Conservation (phyloP, 2,329 filamentous ascomycete genomes). For the Aureobasidium sp. region DNA sequence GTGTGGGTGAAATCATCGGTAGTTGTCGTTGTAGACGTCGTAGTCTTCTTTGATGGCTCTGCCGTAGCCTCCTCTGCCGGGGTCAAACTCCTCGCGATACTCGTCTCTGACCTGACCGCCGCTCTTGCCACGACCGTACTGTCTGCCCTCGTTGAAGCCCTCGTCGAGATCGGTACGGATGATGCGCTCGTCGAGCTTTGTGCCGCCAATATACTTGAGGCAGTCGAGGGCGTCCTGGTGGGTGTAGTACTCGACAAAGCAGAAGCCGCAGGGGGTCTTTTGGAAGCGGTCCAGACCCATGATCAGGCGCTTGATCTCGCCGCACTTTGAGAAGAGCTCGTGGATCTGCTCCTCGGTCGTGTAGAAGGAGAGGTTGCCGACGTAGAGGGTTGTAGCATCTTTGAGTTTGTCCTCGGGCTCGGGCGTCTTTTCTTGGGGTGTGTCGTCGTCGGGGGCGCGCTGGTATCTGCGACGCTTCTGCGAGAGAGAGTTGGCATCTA, state of each 20-base stretch:
- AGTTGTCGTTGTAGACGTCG: conserved; percentile 15
- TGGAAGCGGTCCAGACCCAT: conserved; percentile 97
- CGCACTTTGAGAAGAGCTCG: conserved; percentile 60
- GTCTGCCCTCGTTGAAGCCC: conserved; percentile 89
- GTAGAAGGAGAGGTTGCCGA: conserved; percentile 96
- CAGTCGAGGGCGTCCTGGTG: conserved; percentile 96
- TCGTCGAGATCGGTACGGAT: conserved; percentile 94
- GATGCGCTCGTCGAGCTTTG: conserved; percentile 94
- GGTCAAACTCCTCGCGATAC: conserved; percentile 94
- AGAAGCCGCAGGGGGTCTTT: conserved; percentile 98
- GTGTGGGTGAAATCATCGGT: neutral
- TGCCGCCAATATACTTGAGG: conserved; percentile 97
- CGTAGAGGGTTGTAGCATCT: conserved; percentile 89
- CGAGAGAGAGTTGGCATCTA: conserved; percentile 33
- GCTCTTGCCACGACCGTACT: conserved; percentile 90
- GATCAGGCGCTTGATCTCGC: conserved; percentile 94
- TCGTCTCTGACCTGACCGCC: conserved; percentile 96
- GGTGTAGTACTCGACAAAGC: conserved; percentile 98
- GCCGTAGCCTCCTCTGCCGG: conserved; percentile 40
- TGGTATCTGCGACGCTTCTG: conserved; percentile 60
- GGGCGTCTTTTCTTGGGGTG: conserved; percentile 36
- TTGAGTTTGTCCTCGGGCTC: conserved; percentile 72
- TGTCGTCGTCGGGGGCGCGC: conserved; percentile 47
- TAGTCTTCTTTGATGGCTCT: conserved; percentile 16
- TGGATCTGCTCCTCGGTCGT: conserved; percentile 99